Evolutionary conservation across 257 asterid species (phyloP), one percentile per base, ranked within the genome.

Genomic region (Nicotiana benthamiana): DNA sequence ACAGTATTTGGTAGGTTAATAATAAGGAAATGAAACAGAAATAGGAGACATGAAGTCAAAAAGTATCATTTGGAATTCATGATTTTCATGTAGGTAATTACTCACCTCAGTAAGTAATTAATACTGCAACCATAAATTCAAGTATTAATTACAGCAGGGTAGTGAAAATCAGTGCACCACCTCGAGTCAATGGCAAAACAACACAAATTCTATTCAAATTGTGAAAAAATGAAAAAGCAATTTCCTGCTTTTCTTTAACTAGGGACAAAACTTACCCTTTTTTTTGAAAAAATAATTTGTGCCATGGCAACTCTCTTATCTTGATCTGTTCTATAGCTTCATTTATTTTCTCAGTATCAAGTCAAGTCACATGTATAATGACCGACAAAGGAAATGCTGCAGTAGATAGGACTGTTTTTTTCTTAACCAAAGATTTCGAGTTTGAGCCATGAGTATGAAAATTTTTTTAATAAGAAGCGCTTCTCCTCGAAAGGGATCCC

Each of bases 1-100:
- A 27, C 16, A 10, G 9, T 88, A 85, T 76, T 84, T 80, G 82
- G 89, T 78, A 86, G 84, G 87, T 82, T 87, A 82, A 83, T 83
- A 75, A 57, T 34, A 36, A 63, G 77, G 87, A 85, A 83, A 85
- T 82, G 83, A 24, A 43, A 77, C 9, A 34, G 5, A 64, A 30
- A 46, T 34, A 76, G 66, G 72, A 68, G 82, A 87, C 79, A 66
- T 77, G 74, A 85, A 88, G 92, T 87, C 94, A 89, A 90, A 90
- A 89, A 83, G 91, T 74, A 56, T 77, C 6, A 63, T 84, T 79
- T 85, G 54, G 52, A 83, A 62, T 80, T 80, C 83, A 83, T 59
- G 81, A 87, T 86, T 84, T 83, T 87, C 83, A 83, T 79, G 78
- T 34, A 34, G 26, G 16, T 51, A 75, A 56, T 53, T 52, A 34